phyloP scores from a whole-genome alignment of 2,329 filamentous ascomycete genomes.

The Colletotrichum truncatum region DNA sequence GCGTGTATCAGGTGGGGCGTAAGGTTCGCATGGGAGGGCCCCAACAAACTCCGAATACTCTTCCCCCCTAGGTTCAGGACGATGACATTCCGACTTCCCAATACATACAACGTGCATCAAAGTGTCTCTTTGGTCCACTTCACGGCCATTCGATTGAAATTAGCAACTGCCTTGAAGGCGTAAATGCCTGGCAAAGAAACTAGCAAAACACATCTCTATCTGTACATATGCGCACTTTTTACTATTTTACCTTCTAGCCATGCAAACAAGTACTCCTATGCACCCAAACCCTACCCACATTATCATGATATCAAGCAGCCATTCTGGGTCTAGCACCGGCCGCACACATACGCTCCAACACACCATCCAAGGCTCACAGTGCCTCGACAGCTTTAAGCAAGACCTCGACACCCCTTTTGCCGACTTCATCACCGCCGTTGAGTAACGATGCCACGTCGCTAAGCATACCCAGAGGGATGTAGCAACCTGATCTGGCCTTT shows the following conservation, averaged over 20 bases:
- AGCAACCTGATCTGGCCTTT: slow-evolving; percentile 79
- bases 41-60: too few relatives aligned
- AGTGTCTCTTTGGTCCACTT: too few relatives aligned
- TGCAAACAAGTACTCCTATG: not conserved
- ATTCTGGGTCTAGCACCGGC: not conserved
- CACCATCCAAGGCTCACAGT: slow-evolving; percentile 47
- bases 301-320: not conserved
- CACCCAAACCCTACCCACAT: not conserved
- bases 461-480: slow-evolving; percentile 84
- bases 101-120: too few relatives aligned
- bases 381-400: slow-evolving; percentile 68
- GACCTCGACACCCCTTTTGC: slow-evolving; percentile 64
- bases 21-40: too few relatives aligned
- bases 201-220: not conserved
- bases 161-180: not conserved
- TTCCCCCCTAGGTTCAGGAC: too few relatives aligned
- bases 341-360: not conserved
- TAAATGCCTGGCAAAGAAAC: not conserved
- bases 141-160: not conserved
- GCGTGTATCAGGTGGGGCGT: too few relatives aligned
- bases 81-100: too few relatives aligned
- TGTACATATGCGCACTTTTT: not conserved
- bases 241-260: not conserved
- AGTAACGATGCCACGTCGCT: slow-evolving; percentile 88
- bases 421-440: slow-evolving; percentile 62